Evolutionary conservation across 73 alveolate genomes (phyloP).

Genomic region (Symbiodinium pilosum): DNA sequence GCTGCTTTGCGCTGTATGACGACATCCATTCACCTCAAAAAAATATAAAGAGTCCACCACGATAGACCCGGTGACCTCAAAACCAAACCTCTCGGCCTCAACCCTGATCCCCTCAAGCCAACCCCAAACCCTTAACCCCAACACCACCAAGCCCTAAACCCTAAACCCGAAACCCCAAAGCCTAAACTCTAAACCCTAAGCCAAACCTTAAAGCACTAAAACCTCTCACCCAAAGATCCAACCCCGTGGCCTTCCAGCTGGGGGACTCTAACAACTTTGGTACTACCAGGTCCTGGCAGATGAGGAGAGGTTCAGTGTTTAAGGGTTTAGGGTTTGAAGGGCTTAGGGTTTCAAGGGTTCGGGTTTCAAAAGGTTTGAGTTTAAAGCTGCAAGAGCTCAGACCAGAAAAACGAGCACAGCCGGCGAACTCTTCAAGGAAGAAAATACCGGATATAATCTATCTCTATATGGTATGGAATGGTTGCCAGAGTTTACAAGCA

Average conservation of each 20-base stretch:
- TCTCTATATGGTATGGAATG: too few relatives aligned
- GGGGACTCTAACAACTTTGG: slow-evolving; percentile 90
- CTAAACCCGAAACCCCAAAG: not conserved
- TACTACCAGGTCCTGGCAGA: slow-evolving; percentile 53
- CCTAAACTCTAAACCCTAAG: not conserved
- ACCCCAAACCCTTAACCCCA: too few relatives aligned
- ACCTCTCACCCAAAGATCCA: too few relatives aligned
- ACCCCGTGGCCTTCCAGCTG: slow-evolving; percentile 39
- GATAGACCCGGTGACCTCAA: too few relatives aligned
- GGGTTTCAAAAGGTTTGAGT: not conserved
- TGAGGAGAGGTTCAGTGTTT: not conserved
- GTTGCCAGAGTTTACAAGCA: too few relatives aligned
- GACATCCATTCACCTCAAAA: too few relatives aligned
- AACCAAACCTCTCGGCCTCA: too few relatives aligned
- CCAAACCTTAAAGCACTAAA: not conserved
- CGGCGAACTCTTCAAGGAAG: too few relatives aligned
- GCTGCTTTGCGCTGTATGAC: too few relatives aligned
- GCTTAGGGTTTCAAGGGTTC: not conserved
- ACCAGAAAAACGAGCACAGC: not conserved
- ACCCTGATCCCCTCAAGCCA: too few relatives aligned
- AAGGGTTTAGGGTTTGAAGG: not conserved
- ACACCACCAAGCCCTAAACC: not conserved
- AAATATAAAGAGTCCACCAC: too few relatives aligned
- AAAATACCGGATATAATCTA: too few relatives aligned
- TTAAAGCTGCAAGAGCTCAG: not conserved